Base-by-base conservation (phyloP, 192 early-diverging fungal species). In the Backusella sp. region DNA sequence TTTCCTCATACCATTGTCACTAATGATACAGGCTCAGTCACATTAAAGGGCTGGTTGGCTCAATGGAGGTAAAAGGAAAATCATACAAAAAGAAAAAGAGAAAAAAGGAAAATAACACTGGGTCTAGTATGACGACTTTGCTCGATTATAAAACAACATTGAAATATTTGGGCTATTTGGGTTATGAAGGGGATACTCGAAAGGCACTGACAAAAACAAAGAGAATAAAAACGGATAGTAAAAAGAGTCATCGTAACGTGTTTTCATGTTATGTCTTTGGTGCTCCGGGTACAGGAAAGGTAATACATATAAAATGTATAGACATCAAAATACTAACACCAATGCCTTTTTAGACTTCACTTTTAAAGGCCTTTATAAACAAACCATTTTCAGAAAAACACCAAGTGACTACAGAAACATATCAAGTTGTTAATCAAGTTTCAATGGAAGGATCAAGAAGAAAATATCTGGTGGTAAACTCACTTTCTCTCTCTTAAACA, bases 251-350 rank as follows among this genome's bases (percentile, higher is more conserved):
- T 75, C 88, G 96, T 62, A 95, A 92, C 78, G 95, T 96, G 15
- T 99, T 98, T 81, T 80, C 95, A 26, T 95, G 93, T 73, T 99
- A 97, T 80, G 95, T 98, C 2, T 93, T 99, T 80, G 98, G 98
- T 3, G 96, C 96, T 2, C 85, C 94, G 7, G 95, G 95, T 8
- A 92, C 92, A 0, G 98, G 98, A 70, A 99, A 99, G 86, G 91
- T 93, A 85, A 26, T 6, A 32, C 11, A 23, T 35, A 35, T 11
- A 68, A 36, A 36, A 75, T 32, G 3, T 32, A 32, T 32, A 32
- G 2, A 32, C 32, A 32, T 32, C 32, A 32, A 32, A 32, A 32
- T 32, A 32, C 32, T 32, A 32, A 32, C 32, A 32, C 3, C 32
- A 32, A 32, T 32, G 32, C 2, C 56, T 7, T 19, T 76, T 19